Percentiles rank a stretch among this genome's conserved stretches.
Conservation (phyloP, 306 rosid genomes). For the Betula pendula region DNA sequence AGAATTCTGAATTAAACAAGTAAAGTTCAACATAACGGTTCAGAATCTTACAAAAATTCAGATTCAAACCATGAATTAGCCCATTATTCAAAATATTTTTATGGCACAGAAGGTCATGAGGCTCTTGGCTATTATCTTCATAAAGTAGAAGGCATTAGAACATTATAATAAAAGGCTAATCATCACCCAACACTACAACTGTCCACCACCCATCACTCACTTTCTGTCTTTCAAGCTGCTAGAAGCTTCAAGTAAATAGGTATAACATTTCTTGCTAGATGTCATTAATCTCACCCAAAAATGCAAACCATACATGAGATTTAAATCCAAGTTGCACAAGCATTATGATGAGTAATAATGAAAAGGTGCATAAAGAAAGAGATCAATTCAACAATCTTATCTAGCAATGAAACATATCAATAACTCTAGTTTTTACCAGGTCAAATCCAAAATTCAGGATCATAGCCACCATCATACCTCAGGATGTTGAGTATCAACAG, state of each 20-base stretch:
- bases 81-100: background rate
- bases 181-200: background rate
- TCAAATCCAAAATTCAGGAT: constrained; percentile 1
- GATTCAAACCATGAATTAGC: background rate
- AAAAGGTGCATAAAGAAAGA: constrained; percentile 7
- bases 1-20: no score
- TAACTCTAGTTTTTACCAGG: background rate
- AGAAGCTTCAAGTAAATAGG: background rate
- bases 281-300: constrained; percentile 1
- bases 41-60: background rate
- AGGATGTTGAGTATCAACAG: constrained; percentile 66
- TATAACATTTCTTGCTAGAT: background rate
- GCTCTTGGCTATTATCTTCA: constrained; percentile 1
- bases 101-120: background rate
- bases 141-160: background rate
- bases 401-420: background rate
- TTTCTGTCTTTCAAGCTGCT: background rate
- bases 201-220: background rate
- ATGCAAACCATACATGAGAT: background rate
- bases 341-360: background rate
- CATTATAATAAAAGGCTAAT: background rate
- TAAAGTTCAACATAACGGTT: background rate
- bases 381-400: background rate
- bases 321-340: background rate
- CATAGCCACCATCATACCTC: constrained; percentile 58